phyloP scores from a whole-genome alignment of 169 alveolate species.

The Plasmodium cynomolgi region DNA sequence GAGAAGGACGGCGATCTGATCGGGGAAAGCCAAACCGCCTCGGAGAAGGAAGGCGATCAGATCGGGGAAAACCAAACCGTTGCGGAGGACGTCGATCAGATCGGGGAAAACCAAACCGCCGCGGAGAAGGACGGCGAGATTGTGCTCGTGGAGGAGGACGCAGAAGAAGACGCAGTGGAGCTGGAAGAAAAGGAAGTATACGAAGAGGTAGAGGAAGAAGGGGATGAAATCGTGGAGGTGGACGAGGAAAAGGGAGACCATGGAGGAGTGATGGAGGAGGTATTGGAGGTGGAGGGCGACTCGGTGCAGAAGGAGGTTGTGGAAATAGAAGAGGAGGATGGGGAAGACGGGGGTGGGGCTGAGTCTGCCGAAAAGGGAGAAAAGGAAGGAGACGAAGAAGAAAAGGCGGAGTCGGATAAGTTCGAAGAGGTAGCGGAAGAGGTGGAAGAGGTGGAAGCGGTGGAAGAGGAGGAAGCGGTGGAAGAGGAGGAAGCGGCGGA shows the following conservation, averaged over 20 bases:
- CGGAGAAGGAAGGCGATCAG: not conserved
- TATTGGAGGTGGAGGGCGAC: not conserved
- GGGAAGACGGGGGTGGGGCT: too few species aligned
- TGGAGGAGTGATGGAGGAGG: not conserved
- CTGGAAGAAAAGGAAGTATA: not conserved
- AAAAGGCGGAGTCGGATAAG: not conserved
- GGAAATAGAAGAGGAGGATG: conserved; percentile 55
- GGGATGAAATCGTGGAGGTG: not conserved
- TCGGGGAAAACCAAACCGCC: too few species aligned
- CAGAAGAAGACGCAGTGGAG: not conserved
- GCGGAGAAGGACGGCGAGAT: not conserved
- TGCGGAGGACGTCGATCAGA: too few species aligned
- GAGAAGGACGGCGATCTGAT: not conserved
- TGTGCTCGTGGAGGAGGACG: not conserved
- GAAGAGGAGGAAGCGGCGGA: not conserved
- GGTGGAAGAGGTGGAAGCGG: not conserved
- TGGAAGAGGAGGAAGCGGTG: not conserved
- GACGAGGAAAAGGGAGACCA: not conserved
- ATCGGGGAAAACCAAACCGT: too few species aligned
- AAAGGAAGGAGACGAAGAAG: not conserved
- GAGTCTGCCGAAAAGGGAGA: not conserved
- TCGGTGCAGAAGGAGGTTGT: not conserved
- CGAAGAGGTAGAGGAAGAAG: not conserved
- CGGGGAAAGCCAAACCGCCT: too few species aligned
- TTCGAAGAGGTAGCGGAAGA: not conserved